Evolutionary conservation across 345 rosid genomes (phyloP), one percentile per base, ranked within the genome.

Genomic region (Bruguiera parviflora): DNA sequence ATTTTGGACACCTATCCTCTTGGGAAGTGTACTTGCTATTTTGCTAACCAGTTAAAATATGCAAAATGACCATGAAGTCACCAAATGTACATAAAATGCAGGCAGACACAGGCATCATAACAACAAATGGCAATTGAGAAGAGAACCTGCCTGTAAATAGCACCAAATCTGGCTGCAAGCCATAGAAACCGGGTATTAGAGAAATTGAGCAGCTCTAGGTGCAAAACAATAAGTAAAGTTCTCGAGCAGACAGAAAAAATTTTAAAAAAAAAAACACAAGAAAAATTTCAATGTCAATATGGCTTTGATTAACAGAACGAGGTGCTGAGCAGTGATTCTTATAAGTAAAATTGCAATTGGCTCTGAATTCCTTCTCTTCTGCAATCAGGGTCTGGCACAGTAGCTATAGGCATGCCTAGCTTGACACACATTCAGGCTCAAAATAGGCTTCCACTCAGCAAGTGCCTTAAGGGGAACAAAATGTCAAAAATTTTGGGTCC

Each of bases 101-200:
- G 69, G 64, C 46, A 64, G 25, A 58, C 56, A 72, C 53, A 55
- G 61, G 66, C 62, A 73, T 31, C 46, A 61, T 64, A 58, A n/a
- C 63, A 57, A 60, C 52, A 47, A 68, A 77, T 32, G 65, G 35
- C 1, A 58, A 78, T 24, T 51, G 79, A 56, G 63, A 71, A 74
- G 75, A 70, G 53, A 70, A 69, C 85, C 58, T 80, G 75, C 98
- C 97, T 87, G 93, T 90, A 80, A 93, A 90, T 67, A 93, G 89
- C 82, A 93, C 98, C 92, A 93, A 77, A 76, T 93, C 85, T 20
- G 97, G 93, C 96, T 90, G 92, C 89, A 86, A 77, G 59, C 21
- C 59, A 72, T 16, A 71, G 6, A 52, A 78, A 63, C 28, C 67
- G 65, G 8, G 39, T 31, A 72, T 76, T 64, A 77, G 76, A 55